Conservation (phyloP, 257 asterid species). For the Ligustrum vulgare region DNA sequence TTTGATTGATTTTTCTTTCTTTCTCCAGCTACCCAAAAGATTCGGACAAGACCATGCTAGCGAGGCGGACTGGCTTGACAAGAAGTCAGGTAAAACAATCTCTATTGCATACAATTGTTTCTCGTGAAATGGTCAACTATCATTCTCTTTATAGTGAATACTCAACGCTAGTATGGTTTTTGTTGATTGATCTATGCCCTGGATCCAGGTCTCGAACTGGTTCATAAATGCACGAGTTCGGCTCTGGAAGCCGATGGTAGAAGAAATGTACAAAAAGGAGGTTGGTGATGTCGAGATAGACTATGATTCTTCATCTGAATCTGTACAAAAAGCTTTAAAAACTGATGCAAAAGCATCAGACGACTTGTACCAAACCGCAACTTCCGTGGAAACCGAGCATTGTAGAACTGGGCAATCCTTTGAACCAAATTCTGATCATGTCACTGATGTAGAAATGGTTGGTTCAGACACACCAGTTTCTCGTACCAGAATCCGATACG, state of each 20-base stretch:
- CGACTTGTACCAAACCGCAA: constrained; percentile 37
- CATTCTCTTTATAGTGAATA: not conserved
- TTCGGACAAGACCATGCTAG: constrained; percentile 85
- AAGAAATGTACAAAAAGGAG: constrained; percentile 96
- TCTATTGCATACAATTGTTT: not conserved
- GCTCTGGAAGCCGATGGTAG: constrained; percentile 99
- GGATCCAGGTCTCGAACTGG: constrained; percentile 88
- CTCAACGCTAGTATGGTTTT: not conserved
- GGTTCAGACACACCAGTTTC: constrained; percentile 38
- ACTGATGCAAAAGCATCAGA: constrained; percentile 36
- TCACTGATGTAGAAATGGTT: constrained; percentile 41
- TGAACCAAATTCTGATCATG: constrained; percentile 42
- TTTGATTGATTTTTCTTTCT: constrained; percentile 7
- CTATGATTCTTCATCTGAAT: constrained; percentile 54
- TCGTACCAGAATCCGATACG: constrained; percentile 30
- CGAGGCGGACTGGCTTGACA: constrained; percentile 87
- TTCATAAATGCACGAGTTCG: constrained; percentile 93
- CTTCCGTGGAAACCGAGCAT: constrained; percentile 31
- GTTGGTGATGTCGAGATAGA: constrained; percentile 58
- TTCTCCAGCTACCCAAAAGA: constrained; percentile 78
- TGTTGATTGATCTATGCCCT: constrained; percentile 19
- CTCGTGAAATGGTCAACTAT: not conserved
- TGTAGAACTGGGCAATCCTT: constrained; percentile 27
- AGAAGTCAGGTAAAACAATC: constrained; percentile 72
- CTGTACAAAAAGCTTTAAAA: constrained; percentile 31